phyloP scores from a whole-genome alignment of 352 stramenopile genomes.

The Plasmopara muralis region DNA sequence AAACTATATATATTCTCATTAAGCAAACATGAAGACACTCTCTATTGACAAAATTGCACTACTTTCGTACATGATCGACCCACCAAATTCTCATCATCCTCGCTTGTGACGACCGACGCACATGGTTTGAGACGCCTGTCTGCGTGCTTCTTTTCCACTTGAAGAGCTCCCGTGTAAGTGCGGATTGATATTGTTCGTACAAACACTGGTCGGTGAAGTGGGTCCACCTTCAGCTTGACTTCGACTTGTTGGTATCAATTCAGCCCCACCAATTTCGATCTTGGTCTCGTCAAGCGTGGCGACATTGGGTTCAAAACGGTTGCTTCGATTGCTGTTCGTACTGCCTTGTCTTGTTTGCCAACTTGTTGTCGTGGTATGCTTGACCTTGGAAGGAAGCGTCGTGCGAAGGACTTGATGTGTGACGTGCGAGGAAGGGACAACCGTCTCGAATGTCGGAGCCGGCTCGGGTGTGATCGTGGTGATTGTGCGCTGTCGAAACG shows the following conservation, averaged over 20 bases:
- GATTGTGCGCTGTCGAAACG: constrained; percentile 8
- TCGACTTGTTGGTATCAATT: constrained; percentile 9
- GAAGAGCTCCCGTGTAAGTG: constrained; percentile 20
- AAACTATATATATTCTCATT: too few relatives aligned
- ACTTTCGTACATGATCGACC: background rate
- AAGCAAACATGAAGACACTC: too few relatives aligned
- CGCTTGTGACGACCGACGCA: background rate
- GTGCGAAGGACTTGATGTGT: constrained; percentile 19
- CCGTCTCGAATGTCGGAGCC: constrained; percentile 11
- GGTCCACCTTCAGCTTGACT: constrained; percentile 7
- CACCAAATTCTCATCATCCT: background rate
- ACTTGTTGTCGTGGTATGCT: constrained; percentile 8
- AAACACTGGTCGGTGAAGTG: constrained; percentile 14
- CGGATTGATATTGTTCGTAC: constrained; percentile 15
- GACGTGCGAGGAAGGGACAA: constrained; percentile 15
- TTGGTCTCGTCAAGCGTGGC: constrained; percentile 4
- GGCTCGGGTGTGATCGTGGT: constrained; percentile 17
- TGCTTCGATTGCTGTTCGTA: background rate
- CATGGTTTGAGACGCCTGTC: background rate
- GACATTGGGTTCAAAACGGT: background rate
- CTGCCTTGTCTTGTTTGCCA: constrained; percentile 11
- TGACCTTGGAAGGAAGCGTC: constrained; percentile 15
- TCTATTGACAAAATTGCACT: too few relatives aligned
- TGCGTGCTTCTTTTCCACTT: constrained; percentile 23
- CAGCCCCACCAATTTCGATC: constrained; percentile 6